Evolutionary conservation across 176 grass and related monocot genomes (phyloP).

Genomic region (Secale cereale): DNA sequence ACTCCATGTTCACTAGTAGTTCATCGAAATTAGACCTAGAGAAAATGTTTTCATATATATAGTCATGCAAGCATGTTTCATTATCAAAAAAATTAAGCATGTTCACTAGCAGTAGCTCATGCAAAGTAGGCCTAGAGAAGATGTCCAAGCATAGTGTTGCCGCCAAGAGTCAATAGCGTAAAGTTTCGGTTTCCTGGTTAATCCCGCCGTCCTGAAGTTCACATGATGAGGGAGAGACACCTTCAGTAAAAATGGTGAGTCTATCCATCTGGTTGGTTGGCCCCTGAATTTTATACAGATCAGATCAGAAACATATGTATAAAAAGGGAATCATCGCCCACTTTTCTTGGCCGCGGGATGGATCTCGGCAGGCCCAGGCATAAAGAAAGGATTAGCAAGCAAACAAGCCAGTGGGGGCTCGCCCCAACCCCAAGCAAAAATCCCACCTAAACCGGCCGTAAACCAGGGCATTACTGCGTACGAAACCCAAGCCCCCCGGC

Average conservation of each 20-base stretch:
- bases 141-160: background rate
- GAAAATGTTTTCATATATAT: background rate
- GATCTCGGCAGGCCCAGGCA: conserved; percentile 22
- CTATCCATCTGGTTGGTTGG: background rate
- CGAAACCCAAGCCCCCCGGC: background rate
- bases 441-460: conserved; percentile 9
- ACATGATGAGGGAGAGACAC: background rate
- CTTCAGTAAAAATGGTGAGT: background rate
- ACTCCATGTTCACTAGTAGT: background rate
- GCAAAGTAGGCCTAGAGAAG: background rate
- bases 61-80: background rate
- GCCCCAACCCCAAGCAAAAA: background rate
- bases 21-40: background rate
- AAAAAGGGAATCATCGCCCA: conserved; percentile 37
- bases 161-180: background rate
- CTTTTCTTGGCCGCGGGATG: conserved; percentile 23
- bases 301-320: background rate
- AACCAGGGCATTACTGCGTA: background rate
- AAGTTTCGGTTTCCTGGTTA: background rate
- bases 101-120: background rate
- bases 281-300: background rate
- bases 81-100: background rate
- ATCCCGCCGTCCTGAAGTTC: background rate
- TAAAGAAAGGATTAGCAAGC: background rate
- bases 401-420: background rate